phyloP scores from a whole-genome alignment of 2,329 filamentous ascomycete genomes.

The Phaeophleospora eucalypticola region DNA sequence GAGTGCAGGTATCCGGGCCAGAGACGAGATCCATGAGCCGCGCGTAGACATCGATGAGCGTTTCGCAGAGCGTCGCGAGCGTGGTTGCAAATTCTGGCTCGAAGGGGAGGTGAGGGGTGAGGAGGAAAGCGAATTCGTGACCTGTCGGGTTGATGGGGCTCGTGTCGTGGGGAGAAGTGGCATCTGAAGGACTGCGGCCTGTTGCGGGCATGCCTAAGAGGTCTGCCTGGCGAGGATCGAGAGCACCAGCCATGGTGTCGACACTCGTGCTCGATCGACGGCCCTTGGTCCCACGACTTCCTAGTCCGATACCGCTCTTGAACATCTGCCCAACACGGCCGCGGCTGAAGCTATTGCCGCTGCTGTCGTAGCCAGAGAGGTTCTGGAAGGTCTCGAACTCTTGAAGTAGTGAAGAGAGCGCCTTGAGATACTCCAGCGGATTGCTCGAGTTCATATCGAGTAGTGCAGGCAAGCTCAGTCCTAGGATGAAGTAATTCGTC shows the following conservation, averaged over 20 bases:
- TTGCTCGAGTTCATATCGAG: conserved; percentile 80
- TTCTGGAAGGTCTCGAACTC: conserved; percentile 95
- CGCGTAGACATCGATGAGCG: conserved; percentile 87
- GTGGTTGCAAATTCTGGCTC: conserved; percentile 97
- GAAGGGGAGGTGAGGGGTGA: conserved; percentile 90
- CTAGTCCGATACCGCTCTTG: conserved; percentile 42
- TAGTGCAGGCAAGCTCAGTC: conserved; percentile 83
- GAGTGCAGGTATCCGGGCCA: conserved; percentile 67
- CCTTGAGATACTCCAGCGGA: conserved; percentile 79
- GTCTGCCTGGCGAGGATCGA: conserved; percentile 17
- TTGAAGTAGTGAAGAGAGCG: conserved; percentile 75
- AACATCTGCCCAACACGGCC: conserved; percentile 63
- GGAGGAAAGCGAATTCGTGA: conserved; percentile 79
- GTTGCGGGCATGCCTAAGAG: conserved; percentile 19
- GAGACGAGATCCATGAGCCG: conserved; percentile 70
- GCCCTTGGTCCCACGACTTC: conserved; percentile 30
- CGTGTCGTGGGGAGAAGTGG: conserved; percentile 23
- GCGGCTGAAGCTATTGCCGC: conserved; percentile 66
- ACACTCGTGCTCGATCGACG: conserved; percentile 56
- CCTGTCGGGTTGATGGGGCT: conserved; percentile 58
- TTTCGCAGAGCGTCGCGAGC: conserved; percentile 91
- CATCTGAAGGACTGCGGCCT: conserved; percentile 7
- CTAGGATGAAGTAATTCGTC: conserved; percentile 88
- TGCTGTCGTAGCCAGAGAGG: conserved; percentile 67
- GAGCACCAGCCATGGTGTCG: conserved; percentile 33